A percentile compares a stretch with the other conserved stretches of the same genome.
Conservation (phyloP, 148 eudicot genomes). For the Amaranthus hypochondriacus region DNA sequence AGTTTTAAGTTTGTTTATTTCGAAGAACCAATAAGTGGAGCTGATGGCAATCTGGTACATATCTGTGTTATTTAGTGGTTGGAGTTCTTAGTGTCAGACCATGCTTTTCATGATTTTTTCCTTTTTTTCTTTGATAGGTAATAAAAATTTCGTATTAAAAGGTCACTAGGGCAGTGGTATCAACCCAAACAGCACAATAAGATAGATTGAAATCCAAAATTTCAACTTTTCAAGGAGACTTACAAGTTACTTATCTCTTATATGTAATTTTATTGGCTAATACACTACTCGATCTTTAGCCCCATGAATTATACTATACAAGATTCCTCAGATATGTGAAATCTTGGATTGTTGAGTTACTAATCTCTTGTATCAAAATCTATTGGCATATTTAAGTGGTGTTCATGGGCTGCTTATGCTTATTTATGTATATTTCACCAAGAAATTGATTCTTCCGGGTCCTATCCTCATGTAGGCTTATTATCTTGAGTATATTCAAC, state of each 20-base stretch:
- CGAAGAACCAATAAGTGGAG: no score
- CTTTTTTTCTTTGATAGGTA: neutral
- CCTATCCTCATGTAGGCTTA: neutral
- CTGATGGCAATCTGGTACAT: neutral
- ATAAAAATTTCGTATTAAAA: neutral
- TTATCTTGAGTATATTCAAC: constrained; percentile 19
- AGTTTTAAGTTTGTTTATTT: no score
- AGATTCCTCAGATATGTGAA: no score
- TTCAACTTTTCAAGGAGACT: neutral
- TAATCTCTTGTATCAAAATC: neutral
- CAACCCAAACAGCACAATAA: no score
- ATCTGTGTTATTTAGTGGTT: neutral
- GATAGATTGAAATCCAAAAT: neutral
- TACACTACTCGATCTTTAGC: neutral
- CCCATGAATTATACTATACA: no score
- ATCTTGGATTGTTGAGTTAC: no score
- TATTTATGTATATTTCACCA: no score
- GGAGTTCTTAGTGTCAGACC: neutral
- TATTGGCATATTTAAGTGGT: neutral
- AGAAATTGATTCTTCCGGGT: no score
- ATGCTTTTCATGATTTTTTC: neutral
- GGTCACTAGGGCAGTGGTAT: no score
- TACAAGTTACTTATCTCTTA: neutral
- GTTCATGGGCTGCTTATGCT: constrained; percentile 11
- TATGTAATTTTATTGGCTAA: neutral